These are phyloP conservation scores for Penicillium arizonense DNA, from an alignment of 495 filamentous ascomycete genomes.

Conservation along the genomic window DNA sequence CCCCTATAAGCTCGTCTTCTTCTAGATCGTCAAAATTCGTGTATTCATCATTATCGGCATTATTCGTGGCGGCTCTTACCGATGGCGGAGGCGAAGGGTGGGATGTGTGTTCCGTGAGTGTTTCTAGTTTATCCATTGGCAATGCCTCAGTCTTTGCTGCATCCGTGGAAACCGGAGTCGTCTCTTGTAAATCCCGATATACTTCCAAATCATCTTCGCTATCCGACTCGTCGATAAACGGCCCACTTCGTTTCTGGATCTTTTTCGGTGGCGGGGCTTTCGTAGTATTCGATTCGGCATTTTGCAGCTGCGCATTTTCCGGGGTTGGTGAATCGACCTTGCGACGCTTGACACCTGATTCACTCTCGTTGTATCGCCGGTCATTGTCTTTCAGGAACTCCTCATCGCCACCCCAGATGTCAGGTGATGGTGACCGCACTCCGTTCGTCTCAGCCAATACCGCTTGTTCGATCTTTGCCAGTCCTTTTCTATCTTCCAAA, in stretches of 20 bases:
- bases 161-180: background rate
- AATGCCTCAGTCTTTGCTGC: conserved; percentile 7
- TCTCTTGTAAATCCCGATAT: conserved; percentile 21
- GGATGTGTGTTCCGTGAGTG: conserved; percentile 47
- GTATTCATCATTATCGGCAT: conserved; percentile 56
- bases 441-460: conserved; percentile 1
- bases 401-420: conserved; percentile 36
- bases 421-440: conserved; percentile 28
- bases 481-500: conserved; percentile 39
- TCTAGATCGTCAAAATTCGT: conserved; percentile 71
- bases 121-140: conserved; percentile 29
- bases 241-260: conserved; percentile 35
- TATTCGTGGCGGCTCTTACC: conserved; percentile 57
- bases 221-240: conserved; percentile 69
- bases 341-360: conserved; percentile 34
- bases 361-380: conserved; percentile 29
- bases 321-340: conserved; percentile 33
- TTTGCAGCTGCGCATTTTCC: conserved; percentile 13
- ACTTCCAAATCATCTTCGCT: conserved; percentile 53
- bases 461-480: conserved; percentile 8
- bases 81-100: conserved; percentile 33
- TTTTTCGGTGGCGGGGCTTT: conserved; percentile 3
- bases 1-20: conserved; percentile 39
- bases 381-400: conserved; percentile 14
- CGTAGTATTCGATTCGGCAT: conserved; percentile 2